Conservation (phyloP, 495 filamentous ascomycete genomes). For the Choiromyces venosus region DNA sequence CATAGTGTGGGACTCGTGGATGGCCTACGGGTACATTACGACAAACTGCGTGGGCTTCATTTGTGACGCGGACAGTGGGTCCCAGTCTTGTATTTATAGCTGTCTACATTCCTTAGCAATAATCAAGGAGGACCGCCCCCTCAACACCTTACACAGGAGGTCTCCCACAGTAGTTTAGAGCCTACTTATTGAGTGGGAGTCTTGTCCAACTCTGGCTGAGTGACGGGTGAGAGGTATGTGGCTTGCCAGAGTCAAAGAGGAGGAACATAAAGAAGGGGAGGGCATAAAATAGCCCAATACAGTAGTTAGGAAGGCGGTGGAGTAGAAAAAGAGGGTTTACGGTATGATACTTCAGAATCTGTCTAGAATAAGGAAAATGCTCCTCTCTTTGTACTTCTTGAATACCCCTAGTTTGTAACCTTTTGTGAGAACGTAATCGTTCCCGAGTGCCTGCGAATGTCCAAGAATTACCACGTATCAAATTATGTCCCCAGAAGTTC, state of each 20-base stretch:
- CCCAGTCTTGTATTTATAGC: too few species aligned
- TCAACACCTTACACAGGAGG: too few species aligned
- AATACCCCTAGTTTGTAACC: neutral
- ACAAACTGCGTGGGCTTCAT: too few species aligned
- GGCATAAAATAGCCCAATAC: neutral
- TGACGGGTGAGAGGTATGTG: neutral
- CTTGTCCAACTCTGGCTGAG: neutral
- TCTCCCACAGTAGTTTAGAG: too few species aligned
- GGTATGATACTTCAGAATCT: neutral
- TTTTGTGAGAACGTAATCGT: neutral
- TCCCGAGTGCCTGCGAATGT: neutral
- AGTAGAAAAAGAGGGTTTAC: neutral
- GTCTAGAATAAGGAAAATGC: neutral
- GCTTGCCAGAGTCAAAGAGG: neutral
- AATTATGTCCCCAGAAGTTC: neutral
- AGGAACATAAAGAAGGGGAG: neutral
- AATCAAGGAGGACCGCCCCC: too few species aligned
- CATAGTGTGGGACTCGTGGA: too few species aligned
- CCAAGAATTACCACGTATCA: neutral
- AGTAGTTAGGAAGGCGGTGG: neutral
- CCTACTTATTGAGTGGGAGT: neutral
- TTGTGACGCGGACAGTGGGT: too few species aligned
- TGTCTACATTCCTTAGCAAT: too few species aligned
- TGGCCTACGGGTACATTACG: too few species aligned
- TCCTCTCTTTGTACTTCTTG: neutral